Evolutionary conservation across 129 eudicot species (phyloP), one percentile per base, ranked within the genome.

Genomic region (Artemisia argyi): DNA sequence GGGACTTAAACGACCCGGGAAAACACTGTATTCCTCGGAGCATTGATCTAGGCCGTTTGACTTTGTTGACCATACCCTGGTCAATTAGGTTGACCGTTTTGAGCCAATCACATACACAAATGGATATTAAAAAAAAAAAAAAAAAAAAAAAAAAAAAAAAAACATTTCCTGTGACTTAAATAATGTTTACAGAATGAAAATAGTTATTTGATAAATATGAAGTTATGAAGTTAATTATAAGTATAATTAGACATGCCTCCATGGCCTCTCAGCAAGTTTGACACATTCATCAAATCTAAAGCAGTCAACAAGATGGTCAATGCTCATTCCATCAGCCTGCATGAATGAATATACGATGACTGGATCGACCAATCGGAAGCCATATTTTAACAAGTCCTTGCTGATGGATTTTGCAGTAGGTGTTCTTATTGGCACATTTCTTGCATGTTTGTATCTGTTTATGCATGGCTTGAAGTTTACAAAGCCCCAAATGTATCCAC

Each of bases 251-350:
- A 89, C 93, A 79, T 88, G 97, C 68, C 96, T 86, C 97, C 96
- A 84, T 44, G 97, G 94, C 63, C 87, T 86, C 71, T 89, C 91
- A 9, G 96, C 91, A 74, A 84, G 91, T 59, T 80, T 81, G 14
- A 86, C 91, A 57, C 97, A 88, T 70, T 92, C 96, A 54, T 65
- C 52, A 63, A 78, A 81, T 71, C 97, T 84, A 81, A 82, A 88
- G 71, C 96, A 92, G 76, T 88, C 87, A 30, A 88, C 87, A 20
- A 92, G 87, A 83, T 92, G 97, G 76, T 92, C 94, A 59, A 89
- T 86, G 53, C 82, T 83, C 89, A 89, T 78, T 35, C 97, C 97
- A 17, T 87, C 85, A 3, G 96, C 97, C 71, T 91, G 97, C 89
- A 86, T 86, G 89, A 88, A 88, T 6, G 96, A 91, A 20, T 91